Base-by-base conservation (phyloP, 2,329 filamentous ascomycete genomes). In the Talaromyces islandicus region DNA sequence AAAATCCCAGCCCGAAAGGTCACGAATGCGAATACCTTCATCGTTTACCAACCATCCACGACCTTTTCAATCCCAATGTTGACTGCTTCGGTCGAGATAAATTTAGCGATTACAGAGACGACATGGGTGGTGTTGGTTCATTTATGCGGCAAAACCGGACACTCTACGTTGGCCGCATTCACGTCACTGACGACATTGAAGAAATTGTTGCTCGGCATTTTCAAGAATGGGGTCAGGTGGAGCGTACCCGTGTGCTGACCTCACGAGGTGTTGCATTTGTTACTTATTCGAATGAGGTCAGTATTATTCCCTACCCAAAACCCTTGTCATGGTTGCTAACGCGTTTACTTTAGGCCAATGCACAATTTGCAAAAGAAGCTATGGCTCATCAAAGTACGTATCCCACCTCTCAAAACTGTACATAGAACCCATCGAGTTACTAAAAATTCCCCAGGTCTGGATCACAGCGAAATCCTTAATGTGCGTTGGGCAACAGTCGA, bases 401-500 rank as follows among this genome's bases (percentile, higher is more conserved):
- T 32, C 17, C 17, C 30, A 55, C 14, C 27, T 27, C 5, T 27
- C 1, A 51, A 25, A 11, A 29, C 48, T 5, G 5, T 38, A 38
- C 14, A 17, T 14, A 38, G 46, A 24, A 24, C 30, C n/a, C 12
- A 3, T 30, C n/a, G 27, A 25, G 10, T 50, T 24, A 3, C 43
- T 57, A 57, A 57, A 27, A 17, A 10, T 19, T 17, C 11, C 14
- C 21, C 29, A 61, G 59, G 87, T 0, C 80, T 99, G 29, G 94
- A 99, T 69, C 89, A 97, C 73, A 88, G 86, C 64, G 94, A 99
- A 76, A 88, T 97, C 24, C 79, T 99, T 27, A 99, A 99, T 74
- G 92, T 99, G 54, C 84, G 95, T 64, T 99, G 94, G 94, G 94
- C 94, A 48, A 99, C 94, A 0, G 89, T 91, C 7, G 94, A 99